Evolutionary conservation across 2,329 filamentous ascomycete genomes (phyloP).

Genomic region (Catunica adiposa): DNA sequence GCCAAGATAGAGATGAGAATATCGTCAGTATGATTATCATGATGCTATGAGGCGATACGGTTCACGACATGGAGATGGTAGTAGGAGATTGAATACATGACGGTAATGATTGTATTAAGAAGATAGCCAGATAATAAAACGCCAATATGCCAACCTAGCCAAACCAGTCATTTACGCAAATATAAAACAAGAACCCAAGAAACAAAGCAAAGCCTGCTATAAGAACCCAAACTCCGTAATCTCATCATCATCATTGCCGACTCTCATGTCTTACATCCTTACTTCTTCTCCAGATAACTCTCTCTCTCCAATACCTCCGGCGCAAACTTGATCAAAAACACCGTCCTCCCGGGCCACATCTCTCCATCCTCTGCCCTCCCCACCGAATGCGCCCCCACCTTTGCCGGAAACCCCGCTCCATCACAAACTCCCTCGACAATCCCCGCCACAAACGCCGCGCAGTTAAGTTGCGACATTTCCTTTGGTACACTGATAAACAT

Average conservation of each 20-base stretch:
- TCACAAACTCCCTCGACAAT: constrained; percentile 94
- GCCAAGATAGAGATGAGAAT: constrained; percentile 16
- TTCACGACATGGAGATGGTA: too few species aligned
- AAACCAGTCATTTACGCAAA: not conserved
- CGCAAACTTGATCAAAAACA: constrained; percentile 87
- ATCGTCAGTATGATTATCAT: not conserved
- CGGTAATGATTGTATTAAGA: not conserved
- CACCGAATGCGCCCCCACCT: constrained; percentile 76
- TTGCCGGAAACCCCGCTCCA: constrained; percentile 73
- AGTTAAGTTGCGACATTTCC: constrained; percentile 94
- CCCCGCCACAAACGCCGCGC: constrained; percentile 86
- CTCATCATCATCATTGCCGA: too few species aligned
- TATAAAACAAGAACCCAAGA: constrained; percentile 1
- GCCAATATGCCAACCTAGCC: not conserved
- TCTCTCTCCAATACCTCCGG: constrained; percentile 86
- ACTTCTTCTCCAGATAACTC: constrained; percentile 52
- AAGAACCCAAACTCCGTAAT: not conserved
- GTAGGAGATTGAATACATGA: too few species aligned
- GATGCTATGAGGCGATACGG: not conserved
- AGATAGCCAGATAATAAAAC: not conserved
- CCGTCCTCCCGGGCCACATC: constrained; percentile 92
- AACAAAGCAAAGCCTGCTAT: not conserved
- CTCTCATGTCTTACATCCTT: not conserved
- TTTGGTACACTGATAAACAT: constrained; percentile 82
- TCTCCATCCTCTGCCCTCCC: constrained; percentile 42